Evolutionary conservation across 106 monocot species (phyloP).

Genomic region (Phalaenopsis equestris): DNA sequence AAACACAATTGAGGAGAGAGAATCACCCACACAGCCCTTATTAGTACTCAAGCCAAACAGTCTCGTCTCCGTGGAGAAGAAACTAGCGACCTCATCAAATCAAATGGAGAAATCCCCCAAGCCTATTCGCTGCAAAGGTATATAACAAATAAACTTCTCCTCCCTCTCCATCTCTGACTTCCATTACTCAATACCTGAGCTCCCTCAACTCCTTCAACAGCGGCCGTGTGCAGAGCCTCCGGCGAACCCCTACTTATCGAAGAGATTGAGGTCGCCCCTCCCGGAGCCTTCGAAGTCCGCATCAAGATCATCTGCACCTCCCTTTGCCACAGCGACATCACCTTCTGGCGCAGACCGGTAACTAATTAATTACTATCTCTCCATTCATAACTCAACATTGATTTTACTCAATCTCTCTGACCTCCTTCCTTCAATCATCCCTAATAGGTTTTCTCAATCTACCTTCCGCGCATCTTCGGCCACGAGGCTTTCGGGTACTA

Average conservation of each 20-base stretch:
- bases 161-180: neutral
- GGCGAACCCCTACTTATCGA: slow-evolving; percentile 61
- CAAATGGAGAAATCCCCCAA: neutral
- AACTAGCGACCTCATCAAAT: neutral
- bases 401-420: neutral
- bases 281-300: slow-evolving; percentile 53
- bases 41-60: neutral
- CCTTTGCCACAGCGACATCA: slow-evolving; percentile 88
- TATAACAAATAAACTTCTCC: neutral
- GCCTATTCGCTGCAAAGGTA: slow-evolving; percentile 34
- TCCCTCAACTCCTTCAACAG: slow-evolving; percentile 6
- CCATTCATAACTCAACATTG: neutral
- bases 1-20: too few species aligned
- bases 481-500: slow-evolving; percentile 84
- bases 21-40: too few species aligned
- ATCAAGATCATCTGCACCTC: slow-evolving; percentile 85
- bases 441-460: neutral
- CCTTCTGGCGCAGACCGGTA: slow-evolving; percentile 55
- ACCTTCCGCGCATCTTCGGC: slow-evolving; percentile 56
- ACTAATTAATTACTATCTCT: neutral
- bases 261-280: slow-evolving; percentile 69
- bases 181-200: neutral
- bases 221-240: slow-evolving; percentile 63
- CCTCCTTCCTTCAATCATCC: neutral
- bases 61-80: neutral